Evolutionary conservation across 2,329 filamentous ascomycete species (phyloP).

Genomic region (Dichotomopilus funicola): DNA sequence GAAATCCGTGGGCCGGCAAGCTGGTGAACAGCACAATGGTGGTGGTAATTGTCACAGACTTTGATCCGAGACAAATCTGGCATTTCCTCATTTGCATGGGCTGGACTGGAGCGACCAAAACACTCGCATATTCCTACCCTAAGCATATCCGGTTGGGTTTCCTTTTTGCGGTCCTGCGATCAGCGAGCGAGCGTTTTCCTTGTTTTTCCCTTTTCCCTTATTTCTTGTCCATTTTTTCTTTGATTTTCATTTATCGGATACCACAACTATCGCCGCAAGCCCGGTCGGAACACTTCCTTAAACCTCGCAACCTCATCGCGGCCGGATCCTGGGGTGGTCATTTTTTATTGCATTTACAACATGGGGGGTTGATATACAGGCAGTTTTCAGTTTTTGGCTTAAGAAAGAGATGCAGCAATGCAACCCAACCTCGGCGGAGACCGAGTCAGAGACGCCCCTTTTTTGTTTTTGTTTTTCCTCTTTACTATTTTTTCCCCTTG

Average conservation of each 20-base stretch:
- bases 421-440: slow-evolving; percentile 32
- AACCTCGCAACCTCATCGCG: slow-evolving; percentile 43
- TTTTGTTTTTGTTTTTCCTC: slow-evolving; percentile 24
- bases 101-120: slow-evolving; percentile 22
- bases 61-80: slow-evolving; percentile 29
- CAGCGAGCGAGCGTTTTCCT: slow-evolving; percentile 38
- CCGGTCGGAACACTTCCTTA: slow-evolving; percentile 37
- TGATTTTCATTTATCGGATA: slow-evolving; percentile 34
- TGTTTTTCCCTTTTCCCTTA: slow-evolving; percentile 12
- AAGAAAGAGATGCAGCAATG: slow-evolving; percentile 61
- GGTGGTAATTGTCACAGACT: slow-evolving; percentile 19
- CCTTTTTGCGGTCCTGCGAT: slow-evolving; percentile 25
- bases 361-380: slow-evolving; percentile 41
- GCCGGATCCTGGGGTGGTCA: slow-evolving; percentile 45
- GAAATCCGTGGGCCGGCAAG: slow-evolving; percentile 15
- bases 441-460: slow-evolving; percentile 20
- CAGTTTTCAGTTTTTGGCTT: slow-evolving; percentile 35
- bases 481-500: slow-evolving; percentile 24
- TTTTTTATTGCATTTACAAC: slow-evolving; percentile 48
- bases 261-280: slow-evolving; percentile 41
- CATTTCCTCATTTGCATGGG: slow-evolving; percentile 20
- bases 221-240: slow-evolving; percentile 28
- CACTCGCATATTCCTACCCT: slow-evolving; percentile 24
- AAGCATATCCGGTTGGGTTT: slow-evolving; percentile 22
- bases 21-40: slow-evolving; percentile 21